Evolutionary conservation across 2,329 filamentous ascomycete genomes (phyloP).

Genomic region (Corinectria fuckeliana): DNA sequence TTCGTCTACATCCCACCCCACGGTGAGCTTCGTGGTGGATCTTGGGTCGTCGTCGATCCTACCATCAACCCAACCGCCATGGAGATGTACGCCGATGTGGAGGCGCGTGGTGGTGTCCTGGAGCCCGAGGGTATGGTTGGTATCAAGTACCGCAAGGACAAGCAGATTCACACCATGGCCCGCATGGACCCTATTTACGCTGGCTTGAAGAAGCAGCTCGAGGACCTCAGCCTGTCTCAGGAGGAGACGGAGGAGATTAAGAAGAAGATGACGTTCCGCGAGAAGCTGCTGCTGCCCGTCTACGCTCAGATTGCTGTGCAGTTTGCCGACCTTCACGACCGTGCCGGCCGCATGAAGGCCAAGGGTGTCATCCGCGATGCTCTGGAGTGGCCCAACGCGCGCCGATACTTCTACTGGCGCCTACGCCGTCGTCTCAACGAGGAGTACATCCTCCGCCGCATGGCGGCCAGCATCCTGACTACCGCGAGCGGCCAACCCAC

Average conservation of each 20-base stretch:
- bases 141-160: constrained; percentile 98
- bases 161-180: constrained; percentile 96
- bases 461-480: constrained; percentile 58
- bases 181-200: constrained; percentile 87
- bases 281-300: constrained; percentile 88
- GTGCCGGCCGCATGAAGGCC: constrained; percentile 95
- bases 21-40: constrained; percentile 96
- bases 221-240: constrained; percentile 65
- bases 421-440: constrained; percentile 95
- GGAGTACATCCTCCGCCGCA: constrained; percentile 94
- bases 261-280: constrained; percentile 81
- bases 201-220: constrained; percentile 80
- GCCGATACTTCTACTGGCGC: constrained; percentile 99
- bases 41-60: constrained; percentile 98
- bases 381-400: constrained; percentile 85
- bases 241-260: constrained; percentile 83
- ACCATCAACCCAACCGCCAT: constrained; percentile 96
- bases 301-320: constrained; percentile 96
- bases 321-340: constrained; percentile 96
- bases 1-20: constrained; percentile 99
- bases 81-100: constrained; percentile 99
- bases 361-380: constrained; percentile 90
- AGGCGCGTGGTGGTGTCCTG: constrained; percentile 93
- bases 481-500: constrained; percentile 40
- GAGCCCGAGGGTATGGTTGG: constrained; percentile 98